Conservation (phyloP, 352 stramenopile species). For the Globisporangium radiosum region DNA sequence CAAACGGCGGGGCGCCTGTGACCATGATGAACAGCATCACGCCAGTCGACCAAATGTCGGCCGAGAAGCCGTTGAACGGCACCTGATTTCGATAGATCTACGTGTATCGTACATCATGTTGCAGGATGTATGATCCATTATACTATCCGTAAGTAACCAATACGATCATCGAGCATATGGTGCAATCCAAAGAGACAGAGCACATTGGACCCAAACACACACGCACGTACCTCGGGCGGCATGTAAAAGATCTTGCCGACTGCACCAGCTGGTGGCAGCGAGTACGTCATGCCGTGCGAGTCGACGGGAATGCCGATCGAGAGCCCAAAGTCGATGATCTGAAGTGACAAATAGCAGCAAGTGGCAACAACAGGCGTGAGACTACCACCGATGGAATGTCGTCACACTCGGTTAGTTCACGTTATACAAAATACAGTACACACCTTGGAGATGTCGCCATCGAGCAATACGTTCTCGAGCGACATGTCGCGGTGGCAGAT, state of each 20-base stretch:
- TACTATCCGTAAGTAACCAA: too few species aligned
- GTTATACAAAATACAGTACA: neutral
- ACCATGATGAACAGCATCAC: slow-evolving; percentile 95
- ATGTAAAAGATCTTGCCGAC: slow-evolving; percentile 90
- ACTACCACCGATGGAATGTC: too few species aligned
- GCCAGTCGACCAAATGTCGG: slow-evolving; percentile 92
- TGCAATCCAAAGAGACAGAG: neutral
- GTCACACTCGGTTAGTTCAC: too few species aligned
- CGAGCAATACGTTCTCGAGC: slow-evolving; percentile 80
- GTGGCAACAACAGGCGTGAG: too few species aligned
- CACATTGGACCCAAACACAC: neutral
- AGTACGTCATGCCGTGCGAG: slow-evolving; percentile 82
- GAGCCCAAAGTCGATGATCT: slow-evolving; percentile 87
- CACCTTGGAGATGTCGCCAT: slow-evolving; percentile 81
- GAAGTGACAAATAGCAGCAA: neutral
- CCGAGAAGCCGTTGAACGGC: slow-evolving; percentile 88
- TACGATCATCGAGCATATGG: neutral
- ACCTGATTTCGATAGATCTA: slow-evolving; percentile 88
- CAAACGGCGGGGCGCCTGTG: slow-evolving; percentile 89
- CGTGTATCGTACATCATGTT: too few species aligned
- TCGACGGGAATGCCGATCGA: slow-evolving; percentile 83
- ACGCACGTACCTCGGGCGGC: slow-evolving; percentile 58
- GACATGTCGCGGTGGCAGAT: slow-evolving; percentile 88
- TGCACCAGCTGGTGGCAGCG: slow-evolving; percentile 62
- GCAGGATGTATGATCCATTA: too few species aligned